A percentile compares a stretch with the other conserved stretches of the same genome.
These are phyloP conservation scores for Calocybe cyanea DNA, from an alignment of 768 basidiomycete genomes.

Conservation along the genomic window DNA sequence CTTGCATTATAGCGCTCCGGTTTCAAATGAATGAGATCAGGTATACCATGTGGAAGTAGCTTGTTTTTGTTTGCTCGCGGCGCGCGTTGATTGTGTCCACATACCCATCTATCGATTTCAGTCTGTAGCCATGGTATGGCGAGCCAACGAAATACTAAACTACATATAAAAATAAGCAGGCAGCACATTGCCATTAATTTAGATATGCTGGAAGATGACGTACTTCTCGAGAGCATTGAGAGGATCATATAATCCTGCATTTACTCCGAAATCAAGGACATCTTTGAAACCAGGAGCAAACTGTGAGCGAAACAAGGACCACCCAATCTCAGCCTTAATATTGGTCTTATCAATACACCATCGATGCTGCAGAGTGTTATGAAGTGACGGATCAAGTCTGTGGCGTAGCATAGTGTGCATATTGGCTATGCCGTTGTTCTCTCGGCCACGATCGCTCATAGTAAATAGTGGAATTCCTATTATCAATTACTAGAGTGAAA, in stretches of 20 bases:
- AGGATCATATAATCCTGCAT: conserved; percentile 26
- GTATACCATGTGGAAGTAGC: conserved; percentile 27
- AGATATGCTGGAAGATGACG: conserved; percentile 1
- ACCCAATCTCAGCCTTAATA: conserved; percentile 37
- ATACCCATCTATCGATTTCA: conserved; percentile 25
- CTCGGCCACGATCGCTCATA: conserved; percentile 39
- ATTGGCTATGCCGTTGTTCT: conserved; percentile 46
- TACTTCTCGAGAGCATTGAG: conserved; percentile 22
- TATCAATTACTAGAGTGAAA: conserved; percentile 3
- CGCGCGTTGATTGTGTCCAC: conserved; percentile 15
- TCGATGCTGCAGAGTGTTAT: conserved; percentile 35
- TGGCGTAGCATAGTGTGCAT: conserved; percentile 36
- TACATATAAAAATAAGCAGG: background rate
- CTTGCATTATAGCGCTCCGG: conserved; percentile 21
- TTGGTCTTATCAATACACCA: conserved; percentile 35
- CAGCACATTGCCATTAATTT: background rate
- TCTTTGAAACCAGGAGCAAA: conserved; percentile 29
- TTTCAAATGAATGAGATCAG: conserved; percentile 21
- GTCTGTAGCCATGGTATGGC: conserved; percentile 37
- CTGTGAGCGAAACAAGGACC: conserved; percentile 31
- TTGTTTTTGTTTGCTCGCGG: conserved; percentile 23
- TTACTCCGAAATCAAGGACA: conserved; percentile 25
- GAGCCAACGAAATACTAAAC: conserved; percentile 33
- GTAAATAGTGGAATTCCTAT: conserved; percentile 36
- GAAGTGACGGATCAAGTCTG: conserved; percentile 32